A percentile compares a stretch with the other conserved stretches of the same genome.
Evolutionary conservation across 441 rosid species (phyloP).

Genomic region (Corymbia citriodora): DNA sequence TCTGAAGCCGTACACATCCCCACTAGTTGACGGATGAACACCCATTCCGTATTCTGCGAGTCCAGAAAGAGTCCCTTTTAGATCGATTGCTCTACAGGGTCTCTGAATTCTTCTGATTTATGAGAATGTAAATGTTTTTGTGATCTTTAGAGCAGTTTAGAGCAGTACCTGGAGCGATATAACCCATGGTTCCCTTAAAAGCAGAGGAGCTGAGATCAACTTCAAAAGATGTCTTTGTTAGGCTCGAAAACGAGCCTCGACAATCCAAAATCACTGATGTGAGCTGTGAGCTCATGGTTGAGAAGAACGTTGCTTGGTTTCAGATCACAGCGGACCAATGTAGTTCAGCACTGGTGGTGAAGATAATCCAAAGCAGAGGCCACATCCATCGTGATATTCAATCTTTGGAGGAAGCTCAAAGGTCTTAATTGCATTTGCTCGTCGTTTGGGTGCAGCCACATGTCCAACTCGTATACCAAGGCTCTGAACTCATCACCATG

Average conservation of each 20-base stretch:
- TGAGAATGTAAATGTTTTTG: too few species aligned
- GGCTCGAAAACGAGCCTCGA: neutral
- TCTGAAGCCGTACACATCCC: too few species aligned
- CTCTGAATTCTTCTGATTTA: too few species aligned
- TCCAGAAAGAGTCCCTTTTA: too few species aligned
- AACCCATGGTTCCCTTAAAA: too few species aligned
- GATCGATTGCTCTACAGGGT: too few species aligned
- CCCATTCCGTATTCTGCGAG: too few species aligned
- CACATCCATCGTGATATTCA: neutral
- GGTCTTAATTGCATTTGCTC: neutral
- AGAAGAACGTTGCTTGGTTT: neutral
- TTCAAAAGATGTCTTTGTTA: neutral
- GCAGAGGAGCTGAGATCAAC: neutral
- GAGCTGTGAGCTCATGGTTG: neutral
- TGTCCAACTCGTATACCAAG: conserved; percentile 2
- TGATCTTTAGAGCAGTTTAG: too few species aligned
- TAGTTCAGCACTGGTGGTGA: neutral
- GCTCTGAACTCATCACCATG: neutral
- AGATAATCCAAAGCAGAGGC: conserved; percentile 2
- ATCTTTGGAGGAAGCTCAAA: neutral
- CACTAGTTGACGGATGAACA: too few species aligned
- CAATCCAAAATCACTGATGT: neutral
- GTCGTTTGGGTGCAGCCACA: neutral
- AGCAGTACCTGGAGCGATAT: too few species aligned
- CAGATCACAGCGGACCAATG: too few species aligned